Conservation (phyloP, 495 filamentous ascomycete species). For the Penicillium diatomitis region DNA sequence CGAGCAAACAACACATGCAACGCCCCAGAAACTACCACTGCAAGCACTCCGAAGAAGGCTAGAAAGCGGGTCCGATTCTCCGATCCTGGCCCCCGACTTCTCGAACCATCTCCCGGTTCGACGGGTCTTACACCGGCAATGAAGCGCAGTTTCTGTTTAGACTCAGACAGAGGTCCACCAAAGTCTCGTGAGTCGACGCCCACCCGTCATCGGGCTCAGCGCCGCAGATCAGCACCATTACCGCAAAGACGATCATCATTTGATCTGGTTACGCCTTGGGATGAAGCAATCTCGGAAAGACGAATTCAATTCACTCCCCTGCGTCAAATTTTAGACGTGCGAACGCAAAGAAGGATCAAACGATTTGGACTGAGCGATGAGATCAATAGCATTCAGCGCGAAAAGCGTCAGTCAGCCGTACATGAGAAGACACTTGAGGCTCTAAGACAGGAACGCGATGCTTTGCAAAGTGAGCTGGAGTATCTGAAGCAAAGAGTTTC, state of each 20-base stretch:
- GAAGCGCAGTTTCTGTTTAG: constrained; percentile 43
- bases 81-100: constrained; percentile 49
- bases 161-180: background rate
- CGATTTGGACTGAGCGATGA: constrained; percentile 68
- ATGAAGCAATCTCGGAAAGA: constrained; percentile 21
- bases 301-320: constrained; percentile 57
- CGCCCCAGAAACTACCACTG: constrained; percentile 1
- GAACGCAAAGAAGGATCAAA: constrained; percentile 62
- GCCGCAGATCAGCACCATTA: constrained; percentile 24
- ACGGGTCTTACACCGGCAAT: constrained; percentile 65
- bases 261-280: constrained; percentile 21
- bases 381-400: constrained; percentile 54
- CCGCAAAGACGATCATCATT: constrained; percentile 14
- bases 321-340: constrained; percentile 57
- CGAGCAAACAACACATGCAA: background rate
- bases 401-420: constrained; percentile 39
- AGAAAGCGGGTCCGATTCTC: constrained; percentile 67
- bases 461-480: constrained; percentile 44
- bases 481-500: constrained; percentile 22
- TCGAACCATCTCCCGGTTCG: constrained; percentile 24
- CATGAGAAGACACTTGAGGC: constrained; percentile 44
- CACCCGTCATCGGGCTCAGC: constrained; percentile 27
- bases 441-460: constrained; percentile 26
- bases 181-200: constrained; percentile 25
- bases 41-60: constrained; percentile 23